Evolutionary conservation across 345 rosid genomes (phyloP).

Genomic region (Excoecaria agallocha): DNA sequence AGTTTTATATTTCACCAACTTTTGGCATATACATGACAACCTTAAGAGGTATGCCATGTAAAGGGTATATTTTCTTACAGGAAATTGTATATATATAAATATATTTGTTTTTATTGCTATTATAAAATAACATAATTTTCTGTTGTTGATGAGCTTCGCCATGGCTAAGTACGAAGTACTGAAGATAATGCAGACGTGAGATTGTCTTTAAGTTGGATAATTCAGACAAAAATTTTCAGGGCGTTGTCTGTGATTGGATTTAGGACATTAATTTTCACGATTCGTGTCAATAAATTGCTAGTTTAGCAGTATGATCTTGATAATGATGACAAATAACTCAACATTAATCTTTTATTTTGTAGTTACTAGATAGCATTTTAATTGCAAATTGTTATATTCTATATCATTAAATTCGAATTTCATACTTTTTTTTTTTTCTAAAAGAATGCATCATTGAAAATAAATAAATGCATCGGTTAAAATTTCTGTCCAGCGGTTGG

Average conservation of each 20-base stretch:
- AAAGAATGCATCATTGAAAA: too few relatives aligned
- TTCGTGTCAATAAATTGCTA: not conserved
- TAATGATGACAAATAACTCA: too few relatives aligned
- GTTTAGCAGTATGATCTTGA: not conserved
- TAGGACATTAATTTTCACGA: not conserved
- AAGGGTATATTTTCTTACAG: not conserved
- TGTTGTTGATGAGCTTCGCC: not conserved
- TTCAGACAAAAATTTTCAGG: conserved; percentile 6
- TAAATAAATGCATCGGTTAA: too few relatives aligned
- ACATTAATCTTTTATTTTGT: not conserved
- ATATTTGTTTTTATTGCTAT: too few relatives aligned
- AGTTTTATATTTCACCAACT: conserved; percentile 17
- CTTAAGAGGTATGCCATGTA: conserved; percentile 10
- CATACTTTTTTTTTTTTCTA: too few relatives aligned
- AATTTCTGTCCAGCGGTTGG: too few relatives aligned
- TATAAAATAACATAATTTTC: too few relatives aligned
- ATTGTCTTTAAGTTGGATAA: conserved; percentile 13
- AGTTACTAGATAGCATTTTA: not conserved
- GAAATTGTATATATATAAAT: too few relatives aligned
- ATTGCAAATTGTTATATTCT: not conserved
- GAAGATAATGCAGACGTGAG: conserved; percentile 32
- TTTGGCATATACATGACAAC: conserved; percentile 9
- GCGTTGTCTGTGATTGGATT: too few relatives aligned
- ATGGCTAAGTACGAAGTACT: too few relatives aligned
- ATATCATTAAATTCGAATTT: too few relatives aligned